Conservation (phyloP, 2,329 filamentous ascomycete species). For the Apiospora kogelbergensis region DNA sequence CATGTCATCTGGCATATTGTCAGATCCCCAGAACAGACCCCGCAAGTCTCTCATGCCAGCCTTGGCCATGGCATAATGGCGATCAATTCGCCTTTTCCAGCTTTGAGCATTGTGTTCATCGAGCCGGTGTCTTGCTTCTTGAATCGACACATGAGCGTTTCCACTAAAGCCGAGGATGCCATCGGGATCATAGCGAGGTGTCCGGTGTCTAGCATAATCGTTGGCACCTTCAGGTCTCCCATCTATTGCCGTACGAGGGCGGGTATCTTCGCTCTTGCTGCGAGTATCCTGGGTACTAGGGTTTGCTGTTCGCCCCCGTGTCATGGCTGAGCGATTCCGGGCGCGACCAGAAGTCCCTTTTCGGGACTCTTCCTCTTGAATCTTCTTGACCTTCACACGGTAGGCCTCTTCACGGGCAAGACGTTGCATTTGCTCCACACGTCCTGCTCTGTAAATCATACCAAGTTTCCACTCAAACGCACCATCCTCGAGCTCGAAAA, state of each 20-base stretch:
- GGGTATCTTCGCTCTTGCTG: slow-evolving; percentile 57
- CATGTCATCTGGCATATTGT: slow-evolving; percentile 77
- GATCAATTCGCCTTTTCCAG: slow-evolving; percentile 90
- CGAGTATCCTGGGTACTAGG: slow-evolving; percentile 40
- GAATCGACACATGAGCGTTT: slow-evolving; percentile 68
- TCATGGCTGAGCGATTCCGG: slow-evolving; percentile 54
- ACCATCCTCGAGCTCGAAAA: slow-evolving; percentile 94
- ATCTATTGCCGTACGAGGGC: slow-evolving; percentile 26
- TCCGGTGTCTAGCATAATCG: slow-evolving; percentile 37
- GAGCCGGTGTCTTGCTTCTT: slow-evolving; percentile 74
- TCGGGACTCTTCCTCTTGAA: slow-evolving; percentile 68
- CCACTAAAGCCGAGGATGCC: slow-evolving; percentile 69
- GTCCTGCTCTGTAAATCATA: slow-evolving; percentile 86
- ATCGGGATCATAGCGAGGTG: slow-evolving; percentile 77
- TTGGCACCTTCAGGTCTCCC: slow-evolving; percentile 33
- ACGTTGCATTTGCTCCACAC: slow-evolving; percentile 86
- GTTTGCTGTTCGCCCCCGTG: slow-evolving; percentile 35
- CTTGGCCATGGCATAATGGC: slow-evolving; percentile 67
- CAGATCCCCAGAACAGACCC: slow-evolving; percentile 76
- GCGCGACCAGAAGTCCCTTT: slow-evolving; percentile 49
- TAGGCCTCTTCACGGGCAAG: slow-evolving; percentile 90
- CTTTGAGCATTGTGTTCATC: slow-evolving; percentile 81
- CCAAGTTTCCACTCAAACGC: slow-evolving; percentile 97
- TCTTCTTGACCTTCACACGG: slow-evolving; percentile 79
- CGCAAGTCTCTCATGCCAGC: slow-evolving; percentile 78